Evolutionary conservation across 2,329 filamentous ascomycete species (phyloP).

Genomic region (Blastomyces emzantsi): DNA sequence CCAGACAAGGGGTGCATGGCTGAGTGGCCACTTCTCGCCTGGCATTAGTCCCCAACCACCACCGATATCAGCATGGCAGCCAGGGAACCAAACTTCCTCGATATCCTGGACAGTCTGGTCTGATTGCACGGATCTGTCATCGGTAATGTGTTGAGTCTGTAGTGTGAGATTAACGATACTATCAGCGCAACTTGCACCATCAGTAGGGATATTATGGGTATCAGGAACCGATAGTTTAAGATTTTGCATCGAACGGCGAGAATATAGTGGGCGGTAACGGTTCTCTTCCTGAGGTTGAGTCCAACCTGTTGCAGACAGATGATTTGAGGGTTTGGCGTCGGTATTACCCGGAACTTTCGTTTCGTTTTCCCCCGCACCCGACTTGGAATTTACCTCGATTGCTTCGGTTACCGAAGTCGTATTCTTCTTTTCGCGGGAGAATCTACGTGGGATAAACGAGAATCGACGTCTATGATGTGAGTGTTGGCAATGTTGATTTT

Average conservation of each 20-base stretch:
- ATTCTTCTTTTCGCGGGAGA: not conserved
- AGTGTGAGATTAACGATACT: slow-evolving; percentile 6
- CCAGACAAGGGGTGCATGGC: slow-evolving; percentile 46
- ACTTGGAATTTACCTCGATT: not conserved
- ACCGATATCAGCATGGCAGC: slow-evolving; percentile 47
- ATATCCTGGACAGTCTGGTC: slow-evolving; percentile 34
- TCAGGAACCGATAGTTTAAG: not conserved
- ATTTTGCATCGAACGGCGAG: not conserved
- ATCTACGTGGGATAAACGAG: not conserved
- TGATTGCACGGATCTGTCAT: slow-evolving; percentile 20
- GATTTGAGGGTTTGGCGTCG: not conserved
- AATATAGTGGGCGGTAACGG: slow-evolving; percentile 7
- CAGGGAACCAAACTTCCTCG: slow-evolving; percentile 49
- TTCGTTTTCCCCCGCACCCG: not conserved
- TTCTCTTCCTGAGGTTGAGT: slow-evolving; percentile 1
- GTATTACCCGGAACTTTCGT: not conserved
- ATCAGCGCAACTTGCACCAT: slow-evolving; percentile 8
- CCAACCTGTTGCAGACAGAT: too few relatives aligned
- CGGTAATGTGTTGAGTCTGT: not conserved
- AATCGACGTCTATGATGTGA: slow-evolving; percentile 10
- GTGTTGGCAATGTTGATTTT: not conserved
- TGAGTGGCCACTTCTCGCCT: slow-evolving; percentile 30
- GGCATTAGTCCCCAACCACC: slow-evolving; percentile 42
- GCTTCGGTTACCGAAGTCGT: not conserved
- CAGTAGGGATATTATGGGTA: not conserved